These are phyloP conservation scores for Exophiala sideris DNA, from an alignment of 2,329 filamentous ascomycete species.

Conservation along the genomic window DNA sequence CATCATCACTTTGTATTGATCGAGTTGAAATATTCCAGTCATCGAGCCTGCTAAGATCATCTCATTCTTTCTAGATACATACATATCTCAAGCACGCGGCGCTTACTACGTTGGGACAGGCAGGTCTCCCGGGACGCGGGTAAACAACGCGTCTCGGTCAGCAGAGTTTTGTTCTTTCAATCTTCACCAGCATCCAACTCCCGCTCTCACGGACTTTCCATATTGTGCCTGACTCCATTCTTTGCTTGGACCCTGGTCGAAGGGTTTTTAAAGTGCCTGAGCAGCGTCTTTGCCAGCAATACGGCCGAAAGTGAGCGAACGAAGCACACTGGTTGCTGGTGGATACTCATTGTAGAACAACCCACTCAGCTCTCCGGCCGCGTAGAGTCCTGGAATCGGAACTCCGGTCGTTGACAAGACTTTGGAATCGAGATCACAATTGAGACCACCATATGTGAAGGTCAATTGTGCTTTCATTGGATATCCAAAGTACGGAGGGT, in stretches of 20 bases:
- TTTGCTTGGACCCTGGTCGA: not conserved
- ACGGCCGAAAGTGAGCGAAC: conserved; percentile 23
- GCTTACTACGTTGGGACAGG: too few species aligned
- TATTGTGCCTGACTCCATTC: too few species aligned
- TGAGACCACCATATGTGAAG: conserved; percentile 37
- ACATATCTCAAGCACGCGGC: too few species aligned
- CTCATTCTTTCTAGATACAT: too few species aligned
- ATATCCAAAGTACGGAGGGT: conserved; percentile 39
- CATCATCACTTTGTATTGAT: too few species aligned
- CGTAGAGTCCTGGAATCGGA: conserved; percentile 35
- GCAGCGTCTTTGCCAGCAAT: conserved; percentile 22
- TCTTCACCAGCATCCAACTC: too few species aligned
- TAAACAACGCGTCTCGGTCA: too few species aligned
- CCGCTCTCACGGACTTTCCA: too few species aligned
- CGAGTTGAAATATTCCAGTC: too few species aligned
- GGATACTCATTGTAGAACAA: conserved; percentile 25
- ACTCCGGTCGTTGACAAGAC: conserved; percentile 41
- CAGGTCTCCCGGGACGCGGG: too few species aligned
- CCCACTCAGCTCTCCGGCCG: conserved; percentile 22
- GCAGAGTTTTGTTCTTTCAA: too few species aligned
- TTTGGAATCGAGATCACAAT: conserved; percentile 37
- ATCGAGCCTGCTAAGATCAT: too few species aligned
- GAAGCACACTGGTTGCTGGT: conserved; percentile 22
- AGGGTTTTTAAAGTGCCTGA: conserved; percentile 9
- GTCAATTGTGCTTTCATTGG: conserved; percentile 30